Conservation (phyloP, 176 grass and related monocot genomes). For the Otatea glauca region DNA sequence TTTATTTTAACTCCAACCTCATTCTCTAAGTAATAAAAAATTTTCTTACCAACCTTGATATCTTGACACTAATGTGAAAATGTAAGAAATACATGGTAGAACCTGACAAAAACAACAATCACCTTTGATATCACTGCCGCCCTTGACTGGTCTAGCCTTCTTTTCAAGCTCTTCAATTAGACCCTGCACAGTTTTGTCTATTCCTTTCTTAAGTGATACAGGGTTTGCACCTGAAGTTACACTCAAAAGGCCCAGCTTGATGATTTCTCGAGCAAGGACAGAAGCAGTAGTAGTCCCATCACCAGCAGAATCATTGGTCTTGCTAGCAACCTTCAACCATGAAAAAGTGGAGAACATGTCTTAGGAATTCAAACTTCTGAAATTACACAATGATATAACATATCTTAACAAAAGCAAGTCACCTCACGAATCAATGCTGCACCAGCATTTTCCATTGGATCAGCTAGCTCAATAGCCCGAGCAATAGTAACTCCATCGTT, state of each 20-base stretch:
- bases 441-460: constrained; percentile 82
- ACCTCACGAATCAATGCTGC: constrained; percentile 75
- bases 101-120: constrained; percentile 21
- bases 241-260: constrained; percentile 80
- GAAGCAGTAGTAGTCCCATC: constrained; percentile 90
- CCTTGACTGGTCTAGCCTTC: constrained; percentile 79
- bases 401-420: not conserved
- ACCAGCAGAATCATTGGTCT: constrained; percentile 94
- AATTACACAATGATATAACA: constrained; percentile 2
- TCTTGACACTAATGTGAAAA: not conserved
- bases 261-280: constrained; percentile 88
- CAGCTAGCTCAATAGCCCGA: constrained; percentile 67
- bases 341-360: not conserved
- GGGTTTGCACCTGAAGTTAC: constrained; percentile 91
- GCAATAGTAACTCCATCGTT: constrained; percentile 84
- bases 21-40: not conserved
- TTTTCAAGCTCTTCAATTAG: constrained; percentile 83
- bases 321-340: constrained; percentile 77
- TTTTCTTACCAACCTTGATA: not conserved
- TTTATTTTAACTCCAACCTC: not conserved
- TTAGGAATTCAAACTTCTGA: not conserved
- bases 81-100: not conserved
- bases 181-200: constrained; percentile 84
- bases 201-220: constrained; percentile 90
- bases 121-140: constrained; percentile 82